phyloP scores from a whole-genome alignment of 345 rosid genomes.

The Eutrema heterophyllum region DNA sequence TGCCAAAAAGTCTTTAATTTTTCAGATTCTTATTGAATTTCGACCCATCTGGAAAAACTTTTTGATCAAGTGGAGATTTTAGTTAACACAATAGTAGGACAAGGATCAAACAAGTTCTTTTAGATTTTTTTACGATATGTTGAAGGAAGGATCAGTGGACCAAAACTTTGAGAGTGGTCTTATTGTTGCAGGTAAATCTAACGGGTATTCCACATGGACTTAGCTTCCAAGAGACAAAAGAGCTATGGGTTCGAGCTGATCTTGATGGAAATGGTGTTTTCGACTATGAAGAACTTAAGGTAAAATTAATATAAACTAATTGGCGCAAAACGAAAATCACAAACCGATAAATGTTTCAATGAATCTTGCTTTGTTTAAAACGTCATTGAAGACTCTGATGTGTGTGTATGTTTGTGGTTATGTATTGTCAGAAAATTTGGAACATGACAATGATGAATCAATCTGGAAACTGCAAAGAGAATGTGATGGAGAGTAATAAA shows the following conservation, averaged over 20 bases:
- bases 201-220: conserved; percentile 57
- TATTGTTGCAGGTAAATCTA: conserved; percentile 44
- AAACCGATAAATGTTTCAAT: not conserved
- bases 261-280: conserved; percentile 55
- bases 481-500: conserved; percentile 15
- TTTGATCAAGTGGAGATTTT: not conserved
- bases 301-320: not conserved
- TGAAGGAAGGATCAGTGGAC: not conserved
- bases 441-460: conserved; percentile 31
- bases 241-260: conserved; percentile 63
- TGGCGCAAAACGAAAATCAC: not conserved
- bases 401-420: not conserved
- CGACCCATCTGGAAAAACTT: not conserved
- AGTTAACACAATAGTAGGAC: not conserved
- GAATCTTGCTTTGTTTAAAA: not conserved
- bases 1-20: not conserved
- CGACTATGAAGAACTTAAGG: conserved; percentile 63
- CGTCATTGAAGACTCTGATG: not conserved
- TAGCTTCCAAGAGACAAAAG: conserved; percentile 53
- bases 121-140: not conserved
- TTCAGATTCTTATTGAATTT: not conserved
- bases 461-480: conserved; percentile 24
- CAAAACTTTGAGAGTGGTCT: not conserved
- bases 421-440: conserved; percentile 38
- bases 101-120: not conserved